These are phyloP conservation scores for Hemerocallis citrina DNA, from an alignment of 106 monocot genomes.

Conservation along the genomic window DNA sequence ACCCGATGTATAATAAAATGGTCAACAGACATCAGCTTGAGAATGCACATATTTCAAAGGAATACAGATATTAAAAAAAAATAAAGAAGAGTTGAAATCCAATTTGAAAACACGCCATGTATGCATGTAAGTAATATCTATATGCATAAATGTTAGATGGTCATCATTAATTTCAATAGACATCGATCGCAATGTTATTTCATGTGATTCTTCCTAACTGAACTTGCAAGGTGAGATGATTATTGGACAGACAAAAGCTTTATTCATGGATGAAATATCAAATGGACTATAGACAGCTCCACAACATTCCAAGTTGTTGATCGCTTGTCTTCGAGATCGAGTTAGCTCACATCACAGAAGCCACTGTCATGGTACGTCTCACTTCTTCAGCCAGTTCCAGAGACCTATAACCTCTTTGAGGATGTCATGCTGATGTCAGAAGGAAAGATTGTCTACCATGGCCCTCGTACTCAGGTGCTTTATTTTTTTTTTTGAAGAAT, in stretches of 20 bases:
- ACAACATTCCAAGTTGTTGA: conserved; percentile 77
- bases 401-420: conserved; percentile 81
- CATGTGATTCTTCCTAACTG: background rate
- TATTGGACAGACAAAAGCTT: conserved; percentile 73
- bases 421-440: conserved; percentile 79
- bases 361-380: conserved; percentile 60
- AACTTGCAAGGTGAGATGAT: conserved; percentile 69
- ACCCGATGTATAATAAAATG: too few relatives aligned
- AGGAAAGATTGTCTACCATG: conserved; percentile 74
- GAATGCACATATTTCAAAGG: too few relatives aligned
- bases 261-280: conserved; percentile 99
- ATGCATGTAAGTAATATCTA: too few relatives aligned
- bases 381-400: conserved; percentile 89
- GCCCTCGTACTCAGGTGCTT: conserved; percentile 39
- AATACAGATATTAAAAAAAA: too few relatives aligned
- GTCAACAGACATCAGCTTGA: too few relatives aligned
- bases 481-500: conserved; percentile 56
- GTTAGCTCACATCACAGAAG: conserved; percentile 64
- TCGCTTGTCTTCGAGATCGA: conserved; percentile 73
- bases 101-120: too few relatives aligned
- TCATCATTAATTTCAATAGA: too few relatives aligned
- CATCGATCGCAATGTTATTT: too few relatives aligned
- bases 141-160: too few relatives aligned
- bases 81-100: too few relatives aligned
- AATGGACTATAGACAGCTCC: conserved; percentile 81